These are phyloP conservation scores for Oryza meyeriana DNA, from an alignment of 176 grass and related monocot genomes.

Conservation along the genomic window DNA sequence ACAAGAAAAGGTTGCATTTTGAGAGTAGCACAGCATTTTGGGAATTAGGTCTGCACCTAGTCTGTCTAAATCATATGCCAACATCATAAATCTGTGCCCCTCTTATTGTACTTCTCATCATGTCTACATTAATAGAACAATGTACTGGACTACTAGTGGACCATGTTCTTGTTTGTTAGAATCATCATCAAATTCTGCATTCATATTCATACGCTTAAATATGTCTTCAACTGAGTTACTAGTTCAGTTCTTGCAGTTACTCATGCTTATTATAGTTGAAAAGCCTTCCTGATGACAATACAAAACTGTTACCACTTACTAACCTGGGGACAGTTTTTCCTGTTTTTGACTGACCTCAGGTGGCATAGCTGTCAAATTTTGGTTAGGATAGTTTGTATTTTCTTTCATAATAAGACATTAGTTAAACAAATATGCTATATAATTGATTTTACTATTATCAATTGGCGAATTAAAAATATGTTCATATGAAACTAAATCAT, in stretches of 20 bases:
- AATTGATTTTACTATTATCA: background rate
- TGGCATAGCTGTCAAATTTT: slow-evolving; percentile 8
- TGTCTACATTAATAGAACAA: background rate
- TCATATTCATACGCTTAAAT: background rate
- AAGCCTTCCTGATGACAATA: background rate
- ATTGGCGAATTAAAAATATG: background rate
- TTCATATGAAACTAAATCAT: slow-evolving; percentile 2
- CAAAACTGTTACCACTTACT: background rate
- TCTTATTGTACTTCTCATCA: background rate
- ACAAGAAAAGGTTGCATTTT: background rate
- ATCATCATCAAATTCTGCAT: background rate
- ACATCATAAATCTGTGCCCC: slow-evolving; percentile 12
- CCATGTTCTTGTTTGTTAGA: slow-evolving; percentile 4
- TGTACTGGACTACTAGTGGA: background rate
- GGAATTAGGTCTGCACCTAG: background rate
- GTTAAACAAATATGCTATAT: background rate
- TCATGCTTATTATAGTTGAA: slow-evolving; percentile 3
- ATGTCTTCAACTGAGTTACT: slow-evolving; percentile 9
- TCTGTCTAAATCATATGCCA: background rate
- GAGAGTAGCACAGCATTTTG: background rate
- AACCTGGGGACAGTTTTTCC: background rate
- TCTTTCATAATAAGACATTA: background rate
- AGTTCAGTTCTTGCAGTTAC: background rate
- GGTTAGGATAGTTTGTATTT: background rate
- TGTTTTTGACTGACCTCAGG: slow-evolving; percentile 2